These are phyloP conservation scores for Cladorrhinum samala DNA, from an alignment of 495 filamentous ascomycete species.

Conservation along the genomic window DNA sequence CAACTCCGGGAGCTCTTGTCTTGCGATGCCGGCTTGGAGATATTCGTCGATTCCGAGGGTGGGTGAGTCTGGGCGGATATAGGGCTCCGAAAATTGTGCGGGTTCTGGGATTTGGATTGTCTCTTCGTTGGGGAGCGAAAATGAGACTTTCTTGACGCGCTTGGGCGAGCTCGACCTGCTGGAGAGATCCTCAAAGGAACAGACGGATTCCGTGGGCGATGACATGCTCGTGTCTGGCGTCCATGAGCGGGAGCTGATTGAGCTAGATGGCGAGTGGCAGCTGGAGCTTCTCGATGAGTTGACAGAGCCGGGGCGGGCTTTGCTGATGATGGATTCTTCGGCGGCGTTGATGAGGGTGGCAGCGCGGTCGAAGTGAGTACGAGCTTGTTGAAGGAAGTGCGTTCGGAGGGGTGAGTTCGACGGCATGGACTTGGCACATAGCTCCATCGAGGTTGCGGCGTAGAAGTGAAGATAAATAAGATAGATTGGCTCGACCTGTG, in stretches of 20 bases:
- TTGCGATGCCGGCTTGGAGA: conserved; percentile 17
- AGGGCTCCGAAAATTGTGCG: conserved; percentile 30
- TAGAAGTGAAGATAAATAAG: conserved; percentile 51
- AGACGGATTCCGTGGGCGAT: conserved; percentile 39
- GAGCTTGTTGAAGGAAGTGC: conserved; percentile 42
- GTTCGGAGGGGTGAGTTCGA: conserved; percentile 37
- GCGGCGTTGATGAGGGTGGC: conserved; percentile 34
- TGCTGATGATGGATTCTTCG: conserved; percentile 31
- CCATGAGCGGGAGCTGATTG: conserved; percentile 39
- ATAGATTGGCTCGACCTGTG: conserved; percentile 40
- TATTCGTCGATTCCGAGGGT: conserved; percentile 40
- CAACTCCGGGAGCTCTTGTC: conserved; percentile 17
- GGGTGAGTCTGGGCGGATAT: conserved; percentile 42
- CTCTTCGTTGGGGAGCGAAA: conserved; percentile 37
- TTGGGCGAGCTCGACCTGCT: conserved; percentile 25
- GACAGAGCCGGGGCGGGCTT: conserved; percentile 27
- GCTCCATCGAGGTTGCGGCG: conserved; percentile 47
- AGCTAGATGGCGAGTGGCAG: conserved; percentile 39
- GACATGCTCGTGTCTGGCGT: conserved; percentile 34
- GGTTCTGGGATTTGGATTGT: conserved; percentile 5
- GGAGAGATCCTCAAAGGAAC: conserved; percentile 31
- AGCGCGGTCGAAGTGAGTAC: conserved; percentile 41
- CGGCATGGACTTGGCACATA: conserved; percentile 43
- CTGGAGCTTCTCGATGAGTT: conserved; percentile 34
- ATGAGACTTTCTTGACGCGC: conserved; percentile 46